A percentile compares a stretch with the other conserved stretches of the same genome.
phyloP scores from a whole-genome alignment of 805 yeast genomes.

The Sugiyamaella americana region DNA sequence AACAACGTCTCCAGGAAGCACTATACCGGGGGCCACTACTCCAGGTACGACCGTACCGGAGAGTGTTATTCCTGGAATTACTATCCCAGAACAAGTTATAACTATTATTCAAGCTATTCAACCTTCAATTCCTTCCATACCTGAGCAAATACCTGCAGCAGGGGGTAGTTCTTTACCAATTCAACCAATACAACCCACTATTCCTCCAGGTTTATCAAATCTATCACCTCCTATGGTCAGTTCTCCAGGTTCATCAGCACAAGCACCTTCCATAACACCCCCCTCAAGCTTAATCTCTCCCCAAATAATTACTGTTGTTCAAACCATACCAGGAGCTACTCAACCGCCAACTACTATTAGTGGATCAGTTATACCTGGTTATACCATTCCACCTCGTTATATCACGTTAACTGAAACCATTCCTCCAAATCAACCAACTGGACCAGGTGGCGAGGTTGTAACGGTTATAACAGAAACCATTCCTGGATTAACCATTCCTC shows the following conservation, averaged over 20 bases:
- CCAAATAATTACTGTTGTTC: too few species aligned
- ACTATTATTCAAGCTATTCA: slow-evolving; percentile 9
- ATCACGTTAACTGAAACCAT: neutral
- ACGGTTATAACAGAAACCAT: neutral
- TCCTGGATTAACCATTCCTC: neutral
- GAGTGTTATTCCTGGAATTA: slow-evolving; percentile 11
- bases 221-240: slow-evolving; percentile 13
- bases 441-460: neutral
- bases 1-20: slow-evolving; percentile 15
- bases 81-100: slow-evolving; percentile 6
- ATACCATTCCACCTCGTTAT: neutral
- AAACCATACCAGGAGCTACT: slow-evolving; percentile 11
- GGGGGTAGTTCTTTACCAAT: slow-evolving; percentile 6
- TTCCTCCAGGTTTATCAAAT: slow-evolving; percentile 17
- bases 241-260: slow-evolving; percentile 5
- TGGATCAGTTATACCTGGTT: neutral
- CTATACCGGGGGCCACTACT: slow-evolving; percentile 14
- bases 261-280: slow-evolving; percentile 17
- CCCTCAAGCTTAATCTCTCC: slow-evolving; percentile 12
- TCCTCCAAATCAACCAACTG: neutral
- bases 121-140: slow-evolving; percentile 4
- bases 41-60: slow-evolving; percentile 7
- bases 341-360: neutral
- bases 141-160: neutral
- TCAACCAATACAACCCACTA: neutral